These are phyloP conservation scores for Plasmodium relictum DNA, from an alignment of 169 alveolate species.

Conservation along the genomic window DNA sequence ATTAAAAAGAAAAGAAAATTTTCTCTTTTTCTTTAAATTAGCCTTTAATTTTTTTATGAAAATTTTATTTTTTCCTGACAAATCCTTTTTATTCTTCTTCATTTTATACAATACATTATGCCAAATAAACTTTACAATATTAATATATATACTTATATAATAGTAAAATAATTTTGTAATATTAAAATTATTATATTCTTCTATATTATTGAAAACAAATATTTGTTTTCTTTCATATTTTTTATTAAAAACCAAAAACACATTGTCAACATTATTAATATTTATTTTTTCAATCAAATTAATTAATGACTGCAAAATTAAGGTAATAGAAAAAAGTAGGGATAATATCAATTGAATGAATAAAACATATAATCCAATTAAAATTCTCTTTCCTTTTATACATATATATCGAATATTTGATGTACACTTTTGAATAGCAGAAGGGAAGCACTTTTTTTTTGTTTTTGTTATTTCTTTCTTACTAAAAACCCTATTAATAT, in stretches of 20 bases:
- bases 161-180: conserved; percentile 18
- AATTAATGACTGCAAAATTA: conserved; percentile 55
- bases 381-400: conserved; percentile 17
- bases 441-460: neutral
- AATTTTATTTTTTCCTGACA: conserved; percentile 29
- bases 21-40: conserved; percentile 31
- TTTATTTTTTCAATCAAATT: conserved; percentile 37
- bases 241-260: conserved; percentile 18
- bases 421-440: neutral
- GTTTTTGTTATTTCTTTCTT: neutral
- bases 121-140: conserved; percentile 20
- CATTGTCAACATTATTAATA: conserved; percentile 20
- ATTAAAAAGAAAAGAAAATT: conserved; percentile 32
- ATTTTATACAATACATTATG: conserved; percentile 33
- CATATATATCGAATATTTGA: conserved; percentile 4
- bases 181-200: conserved; percentile 37
- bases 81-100: conserved; percentile 37
- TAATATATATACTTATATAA: conserved; percentile 45
- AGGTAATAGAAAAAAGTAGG: conserved; percentile 26
- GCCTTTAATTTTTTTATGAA: conserved; percentile 31
- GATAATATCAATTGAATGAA: conserved; percentile 20
- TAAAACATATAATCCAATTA: conserved; percentile 54
- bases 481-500: neutral
- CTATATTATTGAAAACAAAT: conserved; percentile 15
- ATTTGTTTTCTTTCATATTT: conserved; percentile 30